Percentiles rank a stretch among this genome's conserved stretches.
Conservation (phyloP, 306 rosid genomes). For the Cucumis cinereus region DNA sequence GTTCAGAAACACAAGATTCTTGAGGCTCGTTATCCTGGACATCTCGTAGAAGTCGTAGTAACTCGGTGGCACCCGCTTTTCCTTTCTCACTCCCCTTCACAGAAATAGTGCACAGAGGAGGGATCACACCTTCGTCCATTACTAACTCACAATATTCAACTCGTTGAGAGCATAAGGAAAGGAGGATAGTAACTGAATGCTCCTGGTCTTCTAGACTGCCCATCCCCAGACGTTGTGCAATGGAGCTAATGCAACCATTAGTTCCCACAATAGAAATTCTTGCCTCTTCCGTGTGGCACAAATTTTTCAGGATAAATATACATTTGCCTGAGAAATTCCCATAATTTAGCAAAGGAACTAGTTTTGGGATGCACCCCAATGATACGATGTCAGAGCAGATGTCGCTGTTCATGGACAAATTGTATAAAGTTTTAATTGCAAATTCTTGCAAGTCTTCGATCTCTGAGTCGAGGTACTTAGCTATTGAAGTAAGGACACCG, state of each 20-base stretch:
- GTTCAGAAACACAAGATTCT: conserved; percentile 16
- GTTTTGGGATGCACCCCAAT: conserved; percentile 40
- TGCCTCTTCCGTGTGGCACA: conserved; percentile 43
- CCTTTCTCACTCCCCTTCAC: conserved; percentile 58
- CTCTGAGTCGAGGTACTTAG: conserved; percentile 36
- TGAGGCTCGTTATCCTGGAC: conserved; percentile 14
- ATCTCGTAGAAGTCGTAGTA: conserved; percentile 49
- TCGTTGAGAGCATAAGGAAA: conserved; percentile 57
- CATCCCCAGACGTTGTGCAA: conserved; percentile 42
- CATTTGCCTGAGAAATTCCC: conserved; percentile 31
- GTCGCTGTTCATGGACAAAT: conserved; percentile 40
- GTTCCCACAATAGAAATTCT: conserved; percentile 48
- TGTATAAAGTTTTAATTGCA: conserved; percentile 31
- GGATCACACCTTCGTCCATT: conserved; percentile 36
- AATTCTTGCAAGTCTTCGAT: conserved; percentile 33
- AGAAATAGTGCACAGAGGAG: conserved; percentile 40
- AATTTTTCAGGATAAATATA: conserved; percentile 41
- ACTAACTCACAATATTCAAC: conserved; percentile 45
- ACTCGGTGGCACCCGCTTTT: conserved; percentile 40
- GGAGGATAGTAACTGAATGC: conserved; percentile 53
- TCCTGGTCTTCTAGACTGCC: conserved; percentile 61
- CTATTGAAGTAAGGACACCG: conserved; percentile 35
- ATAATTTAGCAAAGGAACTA: conserved; percentile 45
- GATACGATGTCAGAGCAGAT: conserved; percentile 34
- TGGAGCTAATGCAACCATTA: conserved; percentile 52